Conservation (phyloP, 768 basidiomycete species). For the Hirschioporus abietinus region DNA sequence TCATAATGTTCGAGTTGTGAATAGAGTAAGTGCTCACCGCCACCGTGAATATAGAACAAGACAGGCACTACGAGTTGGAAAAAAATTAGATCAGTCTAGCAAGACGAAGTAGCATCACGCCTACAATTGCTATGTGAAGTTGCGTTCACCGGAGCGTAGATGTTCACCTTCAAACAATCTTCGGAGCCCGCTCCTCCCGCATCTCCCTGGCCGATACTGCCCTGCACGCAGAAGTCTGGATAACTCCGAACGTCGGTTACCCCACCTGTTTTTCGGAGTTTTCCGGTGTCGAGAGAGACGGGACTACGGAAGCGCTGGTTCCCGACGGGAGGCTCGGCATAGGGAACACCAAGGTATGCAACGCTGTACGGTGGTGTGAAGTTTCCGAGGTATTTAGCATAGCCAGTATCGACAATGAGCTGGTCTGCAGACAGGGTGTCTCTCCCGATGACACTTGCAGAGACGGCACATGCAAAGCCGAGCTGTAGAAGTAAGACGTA, state of each 20-base stretch:
- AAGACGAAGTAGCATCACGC: conserved; percentile 15
- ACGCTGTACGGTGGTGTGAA: conserved; percentile 45
- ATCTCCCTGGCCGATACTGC: conserved; percentile 44
- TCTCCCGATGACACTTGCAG: neutral
- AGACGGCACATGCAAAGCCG: neutral
- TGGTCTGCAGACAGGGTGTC: neutral
- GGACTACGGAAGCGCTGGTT: conserved; percentile 38
- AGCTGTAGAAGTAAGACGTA: neutral
- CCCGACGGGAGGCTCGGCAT: conserved; percentile 31
- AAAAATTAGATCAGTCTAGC: neutral
- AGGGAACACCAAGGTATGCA: conserved; percentile 43
- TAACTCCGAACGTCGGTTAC: conserved; percentile 49
- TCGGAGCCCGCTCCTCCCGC: conserved; percentile 61
- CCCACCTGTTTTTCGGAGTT: conserved; percentile 20
- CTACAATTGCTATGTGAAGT: conserved; percentile 42
- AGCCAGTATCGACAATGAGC: conserved; percentile 47
- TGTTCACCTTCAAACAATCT: conserved; percentile 63
- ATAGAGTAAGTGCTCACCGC: conserved; percentile 20
- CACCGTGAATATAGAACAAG: conserved; percentile 36
- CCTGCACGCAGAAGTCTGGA: conserved; percentile 58
- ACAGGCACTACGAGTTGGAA: conserved; percentile 26
- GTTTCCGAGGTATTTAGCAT: conserved; percentile 55
- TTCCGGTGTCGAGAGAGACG: conserved; percentile 36
- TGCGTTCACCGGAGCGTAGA: conserved; percentile 50
- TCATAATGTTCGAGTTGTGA: neutral